Evolutionary conservation across 768 basidiomycete genomes (phyloP).

Genomic region (Psilocybe azurescens): DNA sequence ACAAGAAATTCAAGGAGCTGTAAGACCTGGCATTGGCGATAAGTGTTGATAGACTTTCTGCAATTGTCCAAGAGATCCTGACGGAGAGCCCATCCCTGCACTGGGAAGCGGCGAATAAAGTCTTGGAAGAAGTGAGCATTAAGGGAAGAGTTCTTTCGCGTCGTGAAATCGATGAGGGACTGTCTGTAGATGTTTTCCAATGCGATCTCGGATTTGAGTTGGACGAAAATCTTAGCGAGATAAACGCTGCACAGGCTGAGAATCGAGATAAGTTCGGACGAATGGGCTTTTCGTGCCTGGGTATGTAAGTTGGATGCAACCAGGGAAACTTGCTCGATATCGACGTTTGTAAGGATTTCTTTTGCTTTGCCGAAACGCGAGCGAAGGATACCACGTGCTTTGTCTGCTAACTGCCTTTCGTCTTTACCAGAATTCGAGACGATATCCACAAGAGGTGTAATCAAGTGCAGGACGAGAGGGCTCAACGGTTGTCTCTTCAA

Average conservation of each 20-base stretch:
- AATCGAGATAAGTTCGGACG: constrained; percentile 63
- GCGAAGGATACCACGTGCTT: constrained; percentile 81
- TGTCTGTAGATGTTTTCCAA: constrained; percentile 61
- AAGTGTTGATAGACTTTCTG: constrained; percentile 71
- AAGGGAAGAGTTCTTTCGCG: constrained; percentile 80
- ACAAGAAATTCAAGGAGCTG: constrained; percentile 72
- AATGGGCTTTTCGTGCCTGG: constrained; percentile 70
- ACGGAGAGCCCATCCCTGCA: constrained; percentile 68
- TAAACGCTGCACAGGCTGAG: constrained; percentile 77
- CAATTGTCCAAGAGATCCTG: constrained; percentile 61
- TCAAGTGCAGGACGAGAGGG: constrained; percentile 64
- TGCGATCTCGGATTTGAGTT: constrained; percentile 45
- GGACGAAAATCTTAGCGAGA: constrained; percentile 56
- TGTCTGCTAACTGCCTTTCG: constrained; percentile 89
- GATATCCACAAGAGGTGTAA: constrained; percentile 81
- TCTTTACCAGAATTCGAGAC: constrained; percentile 68
- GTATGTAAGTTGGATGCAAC: constrained; percentile 70
- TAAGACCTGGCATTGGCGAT: constrained; percentile 77
- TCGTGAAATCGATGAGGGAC: constrained; percentile 78
- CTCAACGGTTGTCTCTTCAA: constrained; percentile 80
- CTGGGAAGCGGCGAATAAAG: constrained; percentile 70
- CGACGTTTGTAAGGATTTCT: constrained; percentile 58
- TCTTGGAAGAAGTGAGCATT: constrained; percentile 80
- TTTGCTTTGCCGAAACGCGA: constrained; percentile 77
- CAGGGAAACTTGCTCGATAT: constrained; percentile 46